phyloP scores from a whole-genome alignment of 2,329 filamentous ascomycete genomes.

The Cytospora mali region DNA sequence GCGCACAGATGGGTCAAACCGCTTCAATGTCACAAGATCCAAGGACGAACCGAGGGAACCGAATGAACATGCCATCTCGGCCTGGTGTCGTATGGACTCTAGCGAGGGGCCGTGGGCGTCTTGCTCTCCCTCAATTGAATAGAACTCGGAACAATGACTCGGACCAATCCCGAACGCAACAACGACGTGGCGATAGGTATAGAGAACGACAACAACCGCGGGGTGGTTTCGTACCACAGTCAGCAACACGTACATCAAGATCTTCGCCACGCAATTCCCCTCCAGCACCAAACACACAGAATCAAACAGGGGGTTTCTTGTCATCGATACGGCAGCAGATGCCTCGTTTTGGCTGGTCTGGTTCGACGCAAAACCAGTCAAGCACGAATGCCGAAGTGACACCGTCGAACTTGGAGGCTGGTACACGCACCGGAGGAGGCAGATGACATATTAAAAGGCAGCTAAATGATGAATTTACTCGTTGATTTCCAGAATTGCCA shows the following conservation, averaged over 20 bases:
- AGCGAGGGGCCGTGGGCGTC: slow-evolving; percentile 36
- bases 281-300: slow-evolving; percentile 1
- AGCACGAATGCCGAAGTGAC: slow-evolving; percentile 35
- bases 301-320: slow-evolving; percentile 21
- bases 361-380: slow-evolving; percentile 31
- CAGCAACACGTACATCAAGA: slow-evolving; percentile 15
- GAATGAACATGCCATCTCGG: slow-evolving; percentile 51
- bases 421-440: slow-evolving; percentile 27
- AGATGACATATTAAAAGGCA: slow-evolving; percentile 20
- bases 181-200: slow-evolving; percentile 4
- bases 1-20: slow-evolving; percentile 37
- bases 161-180: slow-evolving; percentile 5
- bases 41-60: slow-evolving; percentile 45
- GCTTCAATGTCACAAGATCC: slow-evolving; percentile 34
- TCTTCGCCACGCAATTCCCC: background rate
- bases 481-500: slow-evolving; percentile 3
- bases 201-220: slow-evolving; percentile 15
- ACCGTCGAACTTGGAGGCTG: slow-evolving; percentile 41
- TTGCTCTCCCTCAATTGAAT: slow-evolving; percentile 14
- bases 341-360: slow-evolving; percentile 19
- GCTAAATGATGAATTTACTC: slow-evolving; percentile 20
- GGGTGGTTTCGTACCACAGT: slow-evolving; percentile 32
- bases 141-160: slow-evolving; percentile 10
- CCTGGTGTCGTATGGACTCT: slow-evolving; percentile 46
- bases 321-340: slow-evolving; percentile 23